Conservation (phyloP, 192 early-diverging fungal species). For the Chytriomyces sp. region DNA sequence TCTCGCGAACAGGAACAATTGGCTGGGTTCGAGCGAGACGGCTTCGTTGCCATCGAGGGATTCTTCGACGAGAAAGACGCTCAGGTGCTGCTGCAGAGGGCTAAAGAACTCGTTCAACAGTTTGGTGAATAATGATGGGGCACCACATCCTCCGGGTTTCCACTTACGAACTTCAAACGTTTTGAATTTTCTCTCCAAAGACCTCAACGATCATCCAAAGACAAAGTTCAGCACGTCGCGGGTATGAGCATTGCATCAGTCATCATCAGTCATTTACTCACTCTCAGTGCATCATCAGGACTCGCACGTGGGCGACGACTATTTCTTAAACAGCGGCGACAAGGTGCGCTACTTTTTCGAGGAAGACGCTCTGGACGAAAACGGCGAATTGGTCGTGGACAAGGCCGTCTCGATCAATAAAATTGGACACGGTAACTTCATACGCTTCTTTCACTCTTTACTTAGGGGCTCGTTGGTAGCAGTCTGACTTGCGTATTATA, state of each 20-base stretch:
- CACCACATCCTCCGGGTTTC: background rate
- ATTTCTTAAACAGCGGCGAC: slow-evolving; percentile 85
- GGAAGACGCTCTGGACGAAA: slow-evolving; percentile 73
- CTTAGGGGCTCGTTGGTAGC: no score
- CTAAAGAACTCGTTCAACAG: slow-evolving; percentile 61
- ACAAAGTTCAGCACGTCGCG: slow-evolving; percentile 75
- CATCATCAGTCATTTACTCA: background rate
- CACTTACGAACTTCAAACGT: background rate
- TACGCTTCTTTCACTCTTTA: background rate
- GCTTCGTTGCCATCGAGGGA: slow-evolving; percentile 69
- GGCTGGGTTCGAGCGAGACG: slow-evolving; percentile 47
- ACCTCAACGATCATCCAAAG: slow-evolving; percentile 73
- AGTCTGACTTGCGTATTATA: slow-evolving; percentile 18
- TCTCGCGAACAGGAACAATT: background rate
- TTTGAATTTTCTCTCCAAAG: slow-evolving; percentile 23
- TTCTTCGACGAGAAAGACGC: slow-evolving; percentile 65
- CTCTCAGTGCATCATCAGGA: slow-evolving; percentile 28
- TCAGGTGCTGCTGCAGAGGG: slow-evolving; percentile 48
- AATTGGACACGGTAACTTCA: slow-evolving; percentile 77
- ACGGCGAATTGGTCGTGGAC: slow-evolving; percentile 65
- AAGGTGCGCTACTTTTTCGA: slow-evolving; percentile 90
- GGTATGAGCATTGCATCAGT: slow-evolving; percentile 30
- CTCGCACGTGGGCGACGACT: slow-evolving; percentile 82
- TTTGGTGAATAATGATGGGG: slow-evolving; percentile 40
- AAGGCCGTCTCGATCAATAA: slow-evolving; percentile 82